These are phyloP conservation scores for Macrophomina pseudophaseolina DNA, from an alignment of 2,329 filamentous ascomycete species.

Conservation along the genomic window DNA sequence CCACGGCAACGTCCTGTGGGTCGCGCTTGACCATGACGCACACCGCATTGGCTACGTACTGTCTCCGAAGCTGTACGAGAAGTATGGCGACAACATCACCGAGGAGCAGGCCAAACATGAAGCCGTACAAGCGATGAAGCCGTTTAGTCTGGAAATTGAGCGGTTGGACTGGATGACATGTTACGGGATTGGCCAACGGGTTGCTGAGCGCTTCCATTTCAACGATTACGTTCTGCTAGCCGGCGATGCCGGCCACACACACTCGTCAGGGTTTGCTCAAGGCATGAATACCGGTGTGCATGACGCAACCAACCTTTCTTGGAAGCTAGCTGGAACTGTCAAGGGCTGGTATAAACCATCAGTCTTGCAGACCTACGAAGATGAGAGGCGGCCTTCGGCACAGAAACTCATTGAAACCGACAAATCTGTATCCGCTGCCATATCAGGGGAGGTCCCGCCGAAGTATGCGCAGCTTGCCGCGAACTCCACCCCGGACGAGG, in stretches of 20 bases:
- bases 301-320: slow-evolving; percentile 33
- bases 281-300: slow-evolving; percentile 34
- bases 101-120: slow-evolving; percentile 11
- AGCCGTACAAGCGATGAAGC: slow-evolving; percentile 6
- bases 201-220: not conserved
- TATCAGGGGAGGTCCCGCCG: not conserved
- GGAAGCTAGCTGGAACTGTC: slow-evolving; percentile 34
- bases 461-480: not conserved
- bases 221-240: slow-evolving; percentile 17
- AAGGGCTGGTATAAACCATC: slow-evolving; percentile 31
- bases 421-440: not conserved
- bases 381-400: slow-evolving; percentile 32
- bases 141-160: slow-evolving; percentile 3
- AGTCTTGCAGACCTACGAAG: slow-evolving; percentile 37
- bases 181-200: slow-evolving; percentile 3
- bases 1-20: slow-evolving; percentile 6
- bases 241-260: slow-evolving; percentile 34
- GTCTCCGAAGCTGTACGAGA: slow-evolving; percentile 6
- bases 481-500: not conserved
- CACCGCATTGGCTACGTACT: slow-evolving; percentile 3
- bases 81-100: slow-evolving; percentile 14
- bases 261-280: slow-evolving; percentile 32
- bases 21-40: not conserved
- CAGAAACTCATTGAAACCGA: slow-evolving; percentile 10
- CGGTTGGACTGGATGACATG: slow-evolving; percentile 5